Percentiles rank a stretch among this genome's conserved stretches.
These are phyloP conservation scores for Jamesozyma lodderae DNA, from an alignment of 805 yeast species.

Conservation along the genomic window DNA sequence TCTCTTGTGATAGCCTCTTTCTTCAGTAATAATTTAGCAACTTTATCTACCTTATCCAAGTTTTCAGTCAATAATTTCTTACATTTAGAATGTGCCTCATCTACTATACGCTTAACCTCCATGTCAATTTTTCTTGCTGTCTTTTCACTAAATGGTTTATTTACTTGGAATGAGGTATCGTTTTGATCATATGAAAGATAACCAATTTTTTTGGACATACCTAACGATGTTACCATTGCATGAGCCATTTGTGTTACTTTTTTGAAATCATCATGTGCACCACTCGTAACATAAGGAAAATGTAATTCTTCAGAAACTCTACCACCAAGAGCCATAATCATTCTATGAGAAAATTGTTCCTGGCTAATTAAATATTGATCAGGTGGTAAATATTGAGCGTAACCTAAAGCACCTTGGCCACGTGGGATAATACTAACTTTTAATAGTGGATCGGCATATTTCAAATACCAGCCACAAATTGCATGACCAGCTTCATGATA, in stretches of 20 bases:
- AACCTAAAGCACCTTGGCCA: constrained; percentile 93
- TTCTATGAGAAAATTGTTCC: constrained; percentile 69
- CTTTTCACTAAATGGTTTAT: constrained; percentile 83
- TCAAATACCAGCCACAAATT: constrained; percentile 86
- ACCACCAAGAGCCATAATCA: constrained; percentile 94
- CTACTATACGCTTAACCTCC: constrained; percentile 74
- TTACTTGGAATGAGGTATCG: constrained; percentile 39
- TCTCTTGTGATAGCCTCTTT: constrained; percentile 92
- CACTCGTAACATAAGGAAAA: constrained; percentile 79
- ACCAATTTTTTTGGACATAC: constrained; percentile 82
- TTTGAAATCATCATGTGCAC: constrained; percentile 88
- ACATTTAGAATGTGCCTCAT: constrained; percentile 67
- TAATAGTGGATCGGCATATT: constrained; percentile 80
- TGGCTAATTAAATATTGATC: constrained; percentile 73
- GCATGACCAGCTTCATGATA: constrained; percentile 98
- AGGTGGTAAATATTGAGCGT: constrained; percentile 88
- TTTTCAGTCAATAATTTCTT: constrained; percentile 55
- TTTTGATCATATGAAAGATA: constrained; percentile 35
- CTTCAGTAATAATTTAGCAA: constrained; percentile 75
- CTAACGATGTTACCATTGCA: constrained; percentile 79
- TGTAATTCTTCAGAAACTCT: constrained; percentile 86
- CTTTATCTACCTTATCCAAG: constrained; percentile 62
- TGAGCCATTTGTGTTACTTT: constrained; percentile 84
- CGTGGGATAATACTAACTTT: constrained; percentile 93
- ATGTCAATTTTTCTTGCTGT: constrained; percentile 73